phyloP scores from a whole-genome alignment of 1,139 yeast genomes.

The Geotrichum europaeum region DNA sequence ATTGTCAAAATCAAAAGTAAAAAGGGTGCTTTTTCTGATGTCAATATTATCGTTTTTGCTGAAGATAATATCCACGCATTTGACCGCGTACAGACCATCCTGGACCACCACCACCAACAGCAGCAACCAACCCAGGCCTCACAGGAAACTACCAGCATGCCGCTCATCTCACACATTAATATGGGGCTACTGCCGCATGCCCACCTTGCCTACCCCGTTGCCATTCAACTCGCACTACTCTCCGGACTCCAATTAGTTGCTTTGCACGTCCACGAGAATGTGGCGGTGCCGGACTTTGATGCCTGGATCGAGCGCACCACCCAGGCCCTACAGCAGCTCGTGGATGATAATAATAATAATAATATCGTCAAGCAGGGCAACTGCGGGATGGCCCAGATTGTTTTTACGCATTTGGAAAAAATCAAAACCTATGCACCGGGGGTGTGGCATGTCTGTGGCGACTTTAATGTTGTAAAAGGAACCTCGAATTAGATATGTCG shows the following conservation, averaged over 20 bases:
- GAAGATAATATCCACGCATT: conserved; percentile 56
- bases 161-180: conserved; percentile 56
- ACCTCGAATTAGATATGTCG: not conserved
- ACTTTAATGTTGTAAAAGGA: conserved; percentile 28
- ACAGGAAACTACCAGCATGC: no score
- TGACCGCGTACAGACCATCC: conserved; percentile 36
- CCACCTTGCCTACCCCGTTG: conserved; percentile 51
- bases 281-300: conserved; percentile 43
- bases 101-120: no score
- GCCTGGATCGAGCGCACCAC: conserved; percentile 27
- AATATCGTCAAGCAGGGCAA: no score
- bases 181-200: conserved; percentile 74
- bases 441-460: conserved; percentile 72
- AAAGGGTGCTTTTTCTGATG: conserved; percentile 20
- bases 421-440: conserved; percentile 87
- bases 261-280: conserved; percentile 75
- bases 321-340: not conserved
- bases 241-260: conserved; percentile 17
- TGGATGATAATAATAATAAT: not conserved
- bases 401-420: conserved; percentile 42
- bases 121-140: not conserved
- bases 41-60: conserved; percentile 44
- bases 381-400: conserved; percentile 7
- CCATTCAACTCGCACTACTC: conserved; percentile 30
- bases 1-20: conserved; percentile 10